phyloP scores from a whole-genome alignment of 768 basidiomycete species.

The Gyrodon lividus region DNA sequence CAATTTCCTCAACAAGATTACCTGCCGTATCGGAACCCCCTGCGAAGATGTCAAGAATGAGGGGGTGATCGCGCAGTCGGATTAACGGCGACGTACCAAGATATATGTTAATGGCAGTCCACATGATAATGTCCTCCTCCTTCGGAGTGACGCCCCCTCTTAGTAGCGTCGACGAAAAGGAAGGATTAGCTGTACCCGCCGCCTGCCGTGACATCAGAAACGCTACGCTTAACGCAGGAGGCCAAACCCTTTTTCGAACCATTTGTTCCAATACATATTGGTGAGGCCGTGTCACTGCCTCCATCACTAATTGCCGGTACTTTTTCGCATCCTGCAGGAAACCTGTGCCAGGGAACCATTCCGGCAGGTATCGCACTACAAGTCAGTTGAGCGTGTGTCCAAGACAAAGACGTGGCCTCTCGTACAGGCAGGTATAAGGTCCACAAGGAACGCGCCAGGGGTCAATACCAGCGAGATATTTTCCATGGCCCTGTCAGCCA shows the following conservation, averaged over 20 bases:
- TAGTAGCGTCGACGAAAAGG: conserved; percentile 19
- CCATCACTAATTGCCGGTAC: conserved; percentile 27
- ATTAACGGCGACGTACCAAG: conserved; percentile 3
- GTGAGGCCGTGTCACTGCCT: conserved; percentile 45
- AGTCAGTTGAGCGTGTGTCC: background rate
- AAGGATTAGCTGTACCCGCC: conserved; percentile 13
- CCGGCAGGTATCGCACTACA: conserved; percentile 31
- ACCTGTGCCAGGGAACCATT: conserved; percentile 35
- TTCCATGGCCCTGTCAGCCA: conserved; percentile 25
- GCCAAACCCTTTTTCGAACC: conserved; percentile 29
- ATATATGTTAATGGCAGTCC: conserved; percentile 11
- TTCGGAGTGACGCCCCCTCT: conserved; percentile 9
- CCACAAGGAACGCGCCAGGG: conserved; percentile 21
- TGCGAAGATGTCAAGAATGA: background rate
- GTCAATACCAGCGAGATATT: conserved; percentile 6
- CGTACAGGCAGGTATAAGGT: conserved; percentile 22
- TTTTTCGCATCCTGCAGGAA: conserved; percentile 33
- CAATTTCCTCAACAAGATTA: conserved; percentile 34
- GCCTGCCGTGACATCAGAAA: conserved; percentile 12
- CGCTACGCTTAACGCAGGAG: background rate
- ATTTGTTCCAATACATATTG: conserved; percentile 45
- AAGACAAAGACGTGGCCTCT: too few relatives aligned
- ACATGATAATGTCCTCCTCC: conserved; percentile 22
- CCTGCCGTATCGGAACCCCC: conserved; percentile 47
- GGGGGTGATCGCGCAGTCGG: background rate